phyloP scores from a whole-genome alignment of 1,284 basidiomycete genomes.

The Tranzscheliella williamsii region DNA sequence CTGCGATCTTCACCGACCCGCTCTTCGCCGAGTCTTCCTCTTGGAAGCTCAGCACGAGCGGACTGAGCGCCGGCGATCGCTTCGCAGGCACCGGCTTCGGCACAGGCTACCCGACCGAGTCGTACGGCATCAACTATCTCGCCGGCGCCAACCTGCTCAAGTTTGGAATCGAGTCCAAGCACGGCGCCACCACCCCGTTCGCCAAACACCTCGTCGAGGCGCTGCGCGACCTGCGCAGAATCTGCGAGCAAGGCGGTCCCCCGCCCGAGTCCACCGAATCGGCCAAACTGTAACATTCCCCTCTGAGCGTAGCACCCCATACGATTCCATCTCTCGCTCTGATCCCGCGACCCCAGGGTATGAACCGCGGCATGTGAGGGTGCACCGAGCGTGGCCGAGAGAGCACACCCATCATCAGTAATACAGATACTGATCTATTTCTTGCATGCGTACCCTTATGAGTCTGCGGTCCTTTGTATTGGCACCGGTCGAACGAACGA shows the following conservation, averaged over 20 bases:
- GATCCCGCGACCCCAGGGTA: too few relatives aligned
- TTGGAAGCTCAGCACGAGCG: constrained; percentile 92
- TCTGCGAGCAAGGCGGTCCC: constrained; percentile 64
- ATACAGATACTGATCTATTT: too few relatives aligned
- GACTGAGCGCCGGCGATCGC: constrained; percentile 79
- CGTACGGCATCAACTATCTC: constrained; percentile 66
- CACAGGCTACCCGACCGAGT: constrained; percentile 46
- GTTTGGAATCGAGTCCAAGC: constrained; percentile 92
- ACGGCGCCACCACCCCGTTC: constrained; percentile 75
- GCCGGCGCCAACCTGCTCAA: constrained; percentile 80
- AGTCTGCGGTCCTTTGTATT: too few relatives aligned
- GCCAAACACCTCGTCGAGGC: constrained; percentile 72
- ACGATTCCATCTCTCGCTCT: too few relatives aligned
- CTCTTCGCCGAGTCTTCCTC: constrained; percentile 76
- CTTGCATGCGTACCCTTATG: too few relatives aligned
- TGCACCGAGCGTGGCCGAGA: too few relatives aligned
- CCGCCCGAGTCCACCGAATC: constrained; percentile 25
- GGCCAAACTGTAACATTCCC: constrained; percentile 32
- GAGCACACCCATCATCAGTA: too few relatives aligned
- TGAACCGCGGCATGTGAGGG: too few relatives aligned
- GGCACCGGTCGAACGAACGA: too few relatives aligned
- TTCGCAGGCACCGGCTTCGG: constrained; percentile 86
- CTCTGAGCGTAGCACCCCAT: too few relatives aligned
- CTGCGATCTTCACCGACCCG: constrained; percentile 66
- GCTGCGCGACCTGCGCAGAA: constrained; percentile 72